Conservation (phyloP, 805 yeast species). For the Blastobotrys robertii region DNA sequence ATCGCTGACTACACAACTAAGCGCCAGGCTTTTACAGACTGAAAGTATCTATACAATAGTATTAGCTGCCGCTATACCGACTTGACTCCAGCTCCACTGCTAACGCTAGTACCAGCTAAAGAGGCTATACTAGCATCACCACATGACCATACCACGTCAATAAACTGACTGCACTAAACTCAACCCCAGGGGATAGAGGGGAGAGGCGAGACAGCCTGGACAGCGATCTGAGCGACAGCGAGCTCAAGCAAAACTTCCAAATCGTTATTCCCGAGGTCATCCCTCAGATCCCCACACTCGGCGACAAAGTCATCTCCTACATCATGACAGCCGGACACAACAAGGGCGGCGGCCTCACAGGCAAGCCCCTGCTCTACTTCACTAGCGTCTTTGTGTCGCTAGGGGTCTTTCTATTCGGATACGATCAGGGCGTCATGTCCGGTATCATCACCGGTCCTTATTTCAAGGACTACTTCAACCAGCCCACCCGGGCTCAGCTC, state of each 20-base stretch:
- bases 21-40: too few relatives aligned
- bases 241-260: slow-evolving; percentile 1
- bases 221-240: background rate
- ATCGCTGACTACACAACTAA: too few relatives aligned
- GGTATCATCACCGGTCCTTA: slow-evolving; percentile 70
- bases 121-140: too few relatives aligned
- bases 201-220: background rate
- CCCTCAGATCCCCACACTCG: slow-evolving; percentile 15
- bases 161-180: too few relatives aligned
- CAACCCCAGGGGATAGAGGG: background rate
- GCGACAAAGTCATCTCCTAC: slow-evolving; percentile 15
- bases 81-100: too few relatives aligned
- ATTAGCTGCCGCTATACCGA: too few relatives aligned
- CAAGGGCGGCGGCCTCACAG: slow-evolving; percentile 18
- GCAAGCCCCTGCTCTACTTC: slow-evolving; percentile 32
- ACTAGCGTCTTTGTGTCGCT: slow-evolving; percentile 35
- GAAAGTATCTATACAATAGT: too few relatives aligned
- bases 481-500: slow-evolving; percentile 64
- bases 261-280: slow-evolving; percentile 14
- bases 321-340: slow-evolving; percentile 18
- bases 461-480: slow-evolving; percentile 57
- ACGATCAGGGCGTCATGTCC: slow-evolving; percentile 85
- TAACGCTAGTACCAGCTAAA: too few relatives aligned
- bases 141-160: too few relatives aligned
- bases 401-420: slow-evolving; percentile 61